Evolutionary conservation across 805 yeast species (phyloP), one percentile per base, ranked within the genome.

Genomic region (Cyberlindnera samutprakarnensis): DNA sequence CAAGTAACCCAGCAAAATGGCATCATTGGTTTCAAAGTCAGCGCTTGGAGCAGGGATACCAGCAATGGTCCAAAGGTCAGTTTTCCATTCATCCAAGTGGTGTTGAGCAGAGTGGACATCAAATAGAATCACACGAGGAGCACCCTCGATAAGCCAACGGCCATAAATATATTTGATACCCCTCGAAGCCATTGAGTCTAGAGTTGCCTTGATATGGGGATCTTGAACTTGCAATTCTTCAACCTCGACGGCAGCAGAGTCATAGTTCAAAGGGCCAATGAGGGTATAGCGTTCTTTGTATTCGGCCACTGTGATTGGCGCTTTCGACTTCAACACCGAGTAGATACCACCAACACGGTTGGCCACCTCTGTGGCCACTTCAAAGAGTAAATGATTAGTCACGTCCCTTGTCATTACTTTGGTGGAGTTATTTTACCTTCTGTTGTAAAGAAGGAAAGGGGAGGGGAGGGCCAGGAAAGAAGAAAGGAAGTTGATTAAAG

Each of bases 291-390:
- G 69, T 47, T 81, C 85, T 42, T 83, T 73, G 60, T 87, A 92
- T 59, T 90, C 96, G 25, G 94, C 87, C 31, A 83, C 90, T 7
- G 98, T 90, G 38, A 88, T 87, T 7, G 96, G 96, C 7, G 96
- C 96, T 60, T 90, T 90, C 9, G 96, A 85, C 57, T 92, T 92
- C 52, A 90, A 70, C 32, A 90, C 98, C 6, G 97, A 88, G 64
- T 90, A 90, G 56, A 90, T 90, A 23, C 98, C 98, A 31, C 98
- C 98, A 15, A 90, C 97, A 49, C 94, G 70, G 65, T 92, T 88
- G 49, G 97, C 97, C 31, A 90, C 96, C 57, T 90, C 98, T 2
- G 98, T 90, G 40, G 97, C 95, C 27, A 85, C 81, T 64, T 90
- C 98, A 52, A 90, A 87, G 30, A 92, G 70, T 34, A 88, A 66